A percentile compares a stretch with the other conserved stretches of the same genome.
phyloP scores from a whole-genome alignment of 345 rosid genomes.

The Gossypium anomalum region DNA sequence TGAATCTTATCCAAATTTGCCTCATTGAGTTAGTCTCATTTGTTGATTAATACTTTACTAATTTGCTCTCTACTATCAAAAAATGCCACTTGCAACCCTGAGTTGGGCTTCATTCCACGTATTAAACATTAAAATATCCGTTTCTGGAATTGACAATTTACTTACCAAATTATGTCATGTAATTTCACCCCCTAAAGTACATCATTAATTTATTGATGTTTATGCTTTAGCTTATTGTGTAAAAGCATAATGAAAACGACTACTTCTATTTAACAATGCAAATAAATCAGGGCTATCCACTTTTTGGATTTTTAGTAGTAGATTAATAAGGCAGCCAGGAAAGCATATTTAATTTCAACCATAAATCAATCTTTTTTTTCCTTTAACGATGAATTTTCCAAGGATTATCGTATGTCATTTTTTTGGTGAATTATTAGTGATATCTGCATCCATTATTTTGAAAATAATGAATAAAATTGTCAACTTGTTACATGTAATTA shows the following conservation, averaged over 20 bases:
- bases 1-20: background rate
- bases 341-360: background rate
- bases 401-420: background rate
- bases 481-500: background rate
- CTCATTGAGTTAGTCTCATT: background rate
- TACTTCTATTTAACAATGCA: background rate
- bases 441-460: background rate
- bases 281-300: background rate
- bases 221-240: background rate
- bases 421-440: background rate
- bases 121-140: background rate
- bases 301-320: background rate
- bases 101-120: background rate
- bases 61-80: background rate
- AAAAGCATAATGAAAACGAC: background rate
- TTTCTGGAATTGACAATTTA: background rate
- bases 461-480: background rate
- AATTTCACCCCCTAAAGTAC: background rate
- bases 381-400: background rate
- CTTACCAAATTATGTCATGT: background rate
- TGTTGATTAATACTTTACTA: background rate
- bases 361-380: background rate
- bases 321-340: background rate
- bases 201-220: background rate
- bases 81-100: background rate